phyloP scores from a whole-genome alignment of 306 rosid genomes.

The Glycine tomentella region DNA sequence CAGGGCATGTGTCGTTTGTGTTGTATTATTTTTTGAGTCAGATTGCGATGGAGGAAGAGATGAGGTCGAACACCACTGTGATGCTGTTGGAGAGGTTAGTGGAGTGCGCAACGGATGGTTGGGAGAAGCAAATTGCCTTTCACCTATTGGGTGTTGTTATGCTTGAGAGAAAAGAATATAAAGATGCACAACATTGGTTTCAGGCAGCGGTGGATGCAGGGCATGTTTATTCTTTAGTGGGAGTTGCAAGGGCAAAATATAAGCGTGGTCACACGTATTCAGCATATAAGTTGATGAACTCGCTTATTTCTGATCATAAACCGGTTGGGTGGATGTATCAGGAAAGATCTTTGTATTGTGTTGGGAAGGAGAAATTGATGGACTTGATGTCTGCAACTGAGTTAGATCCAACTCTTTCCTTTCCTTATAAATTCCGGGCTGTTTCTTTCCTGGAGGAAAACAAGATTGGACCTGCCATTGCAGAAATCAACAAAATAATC shows the following conservation, averaged over 20 bases:
- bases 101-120: slow-evolving; percentile 70
- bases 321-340: slow-evolving; percentile 96
- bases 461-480: slow-evolving; percentile 64
- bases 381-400: slow-evolving; percentile 80
- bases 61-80: slow-evolving; percentile 80
- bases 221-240: slow-evolving; percentile 76
- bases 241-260: slow-evolving; percentile 83
- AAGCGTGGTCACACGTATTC: slow-evolving; percentile 81
- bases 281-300: slow-evolving; percentile 79
- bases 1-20: slow-evolving; percentile 72
- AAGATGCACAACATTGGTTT: slow-evolving; percentile 81
- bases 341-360: slow-evolving; percentile 82
- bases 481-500: slow-evolving; percentile 77
- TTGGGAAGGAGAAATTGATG: slow-evolving; percentile 77
- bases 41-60: slow-evolving; percentile 86
- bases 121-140: slow-evolving; percentile 84
- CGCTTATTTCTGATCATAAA: slow-evolving; percentile 66
- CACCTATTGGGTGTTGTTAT: slow-evolving; percentile 85
- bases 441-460: slow-evolving; percentile 69
- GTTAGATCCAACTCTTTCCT: slow-evolving; percentile 81
- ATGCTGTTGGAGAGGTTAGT: slow-evolving; percentile 86
- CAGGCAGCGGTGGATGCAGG: slow-evolving; percentile 75
- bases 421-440: slow-evolving; percentile 82
- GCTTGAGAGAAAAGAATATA: slow-evolving; percentile 82
- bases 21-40: slow-evolving; percentile 81